Conservation (phyloP, 805 yeast species). For the Saccharomycopsis malanga region DNA sequence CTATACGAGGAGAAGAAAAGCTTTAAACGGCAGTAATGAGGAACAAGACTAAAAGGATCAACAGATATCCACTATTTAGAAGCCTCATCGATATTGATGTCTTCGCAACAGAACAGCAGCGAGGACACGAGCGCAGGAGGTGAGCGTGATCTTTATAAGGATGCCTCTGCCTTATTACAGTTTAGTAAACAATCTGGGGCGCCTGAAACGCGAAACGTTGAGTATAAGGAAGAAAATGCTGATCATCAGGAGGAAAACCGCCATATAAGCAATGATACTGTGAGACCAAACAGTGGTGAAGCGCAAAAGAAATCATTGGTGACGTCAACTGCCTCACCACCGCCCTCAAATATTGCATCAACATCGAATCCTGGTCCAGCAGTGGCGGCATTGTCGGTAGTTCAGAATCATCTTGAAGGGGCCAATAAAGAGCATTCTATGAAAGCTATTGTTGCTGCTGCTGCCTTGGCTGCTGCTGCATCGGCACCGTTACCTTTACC, state of each 20-base stretch:
- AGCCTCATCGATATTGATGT: no score
- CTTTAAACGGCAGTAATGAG: no score
- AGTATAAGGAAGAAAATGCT: no score
- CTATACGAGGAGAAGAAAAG: no score
- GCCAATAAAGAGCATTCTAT: constrained; percentile 24
- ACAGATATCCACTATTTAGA: no score
- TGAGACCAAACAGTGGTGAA: background rate
- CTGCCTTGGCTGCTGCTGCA: constrained; percentile 78
- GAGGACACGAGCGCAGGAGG: background rate
- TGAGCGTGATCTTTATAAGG: background rate
- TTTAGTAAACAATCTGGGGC: background rate
- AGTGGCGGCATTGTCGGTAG: constrained; percentile 17
- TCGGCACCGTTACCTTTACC: constrained; percentile 59
- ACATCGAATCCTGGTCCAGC: constrained; percentile 21
- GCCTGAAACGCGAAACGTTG: no score
- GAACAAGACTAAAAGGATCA: no score
- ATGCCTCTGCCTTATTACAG: constrained; percentile 5
- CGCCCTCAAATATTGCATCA: background rate
- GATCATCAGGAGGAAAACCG: no score
- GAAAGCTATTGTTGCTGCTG: constrained; percentile 70
- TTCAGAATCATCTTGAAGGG: constrained; percentile 2
- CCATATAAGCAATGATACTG: no score
- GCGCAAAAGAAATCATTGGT: background rate
- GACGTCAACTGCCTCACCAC: background rate
- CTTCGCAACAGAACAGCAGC: no score